Evolutionary conservation across 1,139 yeast species (phyloP), one percentile per base, ranked within the genome.

Genomic region (Blastobotrys ciferrii): DNA sequence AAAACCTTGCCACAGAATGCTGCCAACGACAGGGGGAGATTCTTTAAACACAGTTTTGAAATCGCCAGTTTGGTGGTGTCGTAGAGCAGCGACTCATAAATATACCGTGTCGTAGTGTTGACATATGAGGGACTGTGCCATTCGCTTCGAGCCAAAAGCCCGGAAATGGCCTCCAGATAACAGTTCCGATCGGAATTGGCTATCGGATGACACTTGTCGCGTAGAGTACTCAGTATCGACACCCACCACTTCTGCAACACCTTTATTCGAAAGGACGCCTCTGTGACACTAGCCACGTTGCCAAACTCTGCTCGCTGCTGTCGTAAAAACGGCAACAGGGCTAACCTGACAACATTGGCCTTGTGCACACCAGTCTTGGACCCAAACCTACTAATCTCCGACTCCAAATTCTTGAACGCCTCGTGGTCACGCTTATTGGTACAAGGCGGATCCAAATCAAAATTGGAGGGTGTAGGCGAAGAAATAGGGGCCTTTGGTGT

Each of bases 1-100:
- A 87, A 78, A 0, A 84, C 77, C 61, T 87, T 87, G 9, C 95
- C 95, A n/a, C 83, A 73, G 60, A 87, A 86, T 1, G 94, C 94
- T 20, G 82, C 76, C 14, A 81, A 66, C 3, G 85, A 72, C 7
- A 82, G 66, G 0, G 91, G 75, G 5, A 83, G 68, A 6, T 73
- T 73, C 61, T 84, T 84, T 44, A 78, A 59, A 40, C 76, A 70
- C 13, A 83, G 70, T 57, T 78, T 75, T 42, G 70, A 67, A 17
- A 84, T 72, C 46, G 82, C 75, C 57, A 74, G 78, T 42, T 76
- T 80, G 50, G 85, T 67, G 0, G 95, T 85, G 32, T 72, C 69
- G 3, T 72, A 64, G 37, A 87, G 67, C 23, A 66, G 52, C 2
- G 52, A 42, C 32, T 51, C 58, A 45, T 54, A 65, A 18, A 55